Conservation (phyloP, 1,139 yeast species). For the Sugiyamaella xylanicola region DNA sequence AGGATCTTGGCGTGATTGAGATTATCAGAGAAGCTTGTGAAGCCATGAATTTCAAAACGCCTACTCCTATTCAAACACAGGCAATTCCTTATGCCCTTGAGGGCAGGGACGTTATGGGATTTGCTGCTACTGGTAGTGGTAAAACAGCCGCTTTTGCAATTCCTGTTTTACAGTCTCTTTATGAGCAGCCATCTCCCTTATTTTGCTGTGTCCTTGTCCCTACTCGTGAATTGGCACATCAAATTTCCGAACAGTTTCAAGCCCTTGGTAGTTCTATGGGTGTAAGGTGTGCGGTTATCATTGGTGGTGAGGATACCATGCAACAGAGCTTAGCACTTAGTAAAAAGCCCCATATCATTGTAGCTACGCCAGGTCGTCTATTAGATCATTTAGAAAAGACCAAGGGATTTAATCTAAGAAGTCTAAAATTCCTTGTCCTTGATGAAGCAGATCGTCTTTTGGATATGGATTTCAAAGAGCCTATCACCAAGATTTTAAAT, state of each 20-base stretch:
- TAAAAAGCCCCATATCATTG: conserved; percentile 91
- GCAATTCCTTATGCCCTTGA: conserved; percentile 89
- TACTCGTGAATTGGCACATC: conserved; percentile 95
- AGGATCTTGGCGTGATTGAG: conserved; percentile 68
- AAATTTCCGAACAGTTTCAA: conserved; percentile 92
- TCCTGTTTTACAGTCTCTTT: conserved; percentile 86
- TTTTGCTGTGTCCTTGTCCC: conserved; percentile 93
- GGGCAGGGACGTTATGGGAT: conserved; percentile 96
- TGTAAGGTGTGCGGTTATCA: conserved; percentile 78
- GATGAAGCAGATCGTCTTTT: conserved; percentile 96
- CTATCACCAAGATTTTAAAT: conserved; percentile 79
- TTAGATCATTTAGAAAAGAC: conserved; percentile 96
- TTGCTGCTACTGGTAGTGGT: conserved; percentile 99
- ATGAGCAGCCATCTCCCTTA: conserved; percentile 86
- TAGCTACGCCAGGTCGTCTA: conserved; percentile 96
- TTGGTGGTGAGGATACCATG: conserved; percentile 99
- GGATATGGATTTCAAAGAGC: conserved; percentile 97
- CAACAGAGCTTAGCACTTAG: conserved; percentile 92
- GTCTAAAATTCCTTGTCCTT: conserved; percentile 82
- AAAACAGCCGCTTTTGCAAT: conserved; percentile 96
- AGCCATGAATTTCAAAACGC: conserved; percentile 76
- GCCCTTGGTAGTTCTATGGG: conserved; percentile 94
- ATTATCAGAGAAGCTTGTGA: conserved; percentile 73
- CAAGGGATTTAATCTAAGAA: conserved; percentile 82
- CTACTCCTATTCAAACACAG: conserved; percentile 92